Evolutionary conservation across 192 early-diverging fungal genomes (phyloP).

Genomic region (Podila epigama): DNA sequence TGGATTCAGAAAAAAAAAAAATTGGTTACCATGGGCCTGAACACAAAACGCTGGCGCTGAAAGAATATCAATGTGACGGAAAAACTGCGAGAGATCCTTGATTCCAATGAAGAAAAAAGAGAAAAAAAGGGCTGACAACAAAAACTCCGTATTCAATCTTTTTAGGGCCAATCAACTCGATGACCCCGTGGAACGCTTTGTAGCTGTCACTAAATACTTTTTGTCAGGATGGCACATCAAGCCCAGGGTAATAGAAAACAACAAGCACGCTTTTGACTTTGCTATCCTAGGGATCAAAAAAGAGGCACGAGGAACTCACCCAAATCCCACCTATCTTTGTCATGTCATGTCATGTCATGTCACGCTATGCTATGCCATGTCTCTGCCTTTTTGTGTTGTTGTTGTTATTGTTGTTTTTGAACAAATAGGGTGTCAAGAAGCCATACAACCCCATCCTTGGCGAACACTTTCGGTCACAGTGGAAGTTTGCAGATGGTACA

Average conservation of each 20-base stretch:
- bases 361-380: neutral
- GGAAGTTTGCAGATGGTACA: conserved; percentile 72
- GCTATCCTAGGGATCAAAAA: neutral
- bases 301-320: too few species aligned
- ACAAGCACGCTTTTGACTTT: neutral
- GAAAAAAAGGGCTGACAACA: neutral
- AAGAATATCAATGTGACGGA: too few species aligned
- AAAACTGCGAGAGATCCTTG: too few species aligned
- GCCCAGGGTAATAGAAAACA: conserved; percentile 74
- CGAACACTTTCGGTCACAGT: conserved; percentile 89
- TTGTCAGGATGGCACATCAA: conserved; percentile 93
- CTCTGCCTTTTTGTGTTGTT: neutral
- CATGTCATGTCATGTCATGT: too few species aligned
- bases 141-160: neutral
- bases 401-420: neutral
- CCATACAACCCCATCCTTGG: conserved; percentile 96
- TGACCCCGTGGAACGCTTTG: conserved; percentile 80
- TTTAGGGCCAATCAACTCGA: conserved; percentile 70
- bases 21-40: neutral
- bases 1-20: too few species aligned
- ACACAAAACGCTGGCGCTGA: too few species aligned
- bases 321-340: too few species aligned
- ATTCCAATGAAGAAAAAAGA: neutral
- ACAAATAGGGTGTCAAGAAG: conserved; percentile 84
- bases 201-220: conserved; percentile 85